Evolutionary conservation across 257 asterid genomes (phyloP), one percentile per base, ranked within the genome.

Genomic region (Lycium barbarum): DNA sequence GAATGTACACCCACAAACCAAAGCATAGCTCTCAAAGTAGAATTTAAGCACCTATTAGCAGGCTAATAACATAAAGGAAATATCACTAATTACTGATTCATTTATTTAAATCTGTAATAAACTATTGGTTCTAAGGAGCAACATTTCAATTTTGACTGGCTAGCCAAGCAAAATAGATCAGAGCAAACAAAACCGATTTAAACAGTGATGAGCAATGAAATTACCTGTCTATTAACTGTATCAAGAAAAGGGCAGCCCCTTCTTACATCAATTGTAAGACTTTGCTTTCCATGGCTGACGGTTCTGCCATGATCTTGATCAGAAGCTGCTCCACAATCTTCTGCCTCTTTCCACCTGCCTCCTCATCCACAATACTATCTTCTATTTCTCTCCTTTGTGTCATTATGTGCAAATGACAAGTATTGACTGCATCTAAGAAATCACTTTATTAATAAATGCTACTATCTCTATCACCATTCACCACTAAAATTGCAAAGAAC

Each of bases 171-270:
- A 14, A 51, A 51, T 51, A 51, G 43, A 59, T 18, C 10, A 20
- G 11, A 59, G 33, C 66, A 59, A 59, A 59, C 40, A 57, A 79
- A n/a, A 57, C 20, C 2, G 12, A 55, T 14, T 61, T 9, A 57
- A 57, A 78, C 84, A 85, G 36, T 49, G 79, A 66, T 58, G 18
- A 12, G 84, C 20, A 80, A 40, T 80, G 35, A 95, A 63, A 26
- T 63, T 63, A 26, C 99, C 99, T 94, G 99, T 86, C 99, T 92
- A 88, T 94, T 94, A 79, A 94, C 97, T 47, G 98, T 96, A 59
- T 96, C 97, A 33, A 96, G 99, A 87, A 92, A 94, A 26, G 98
- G 99, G 84, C 99, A 96, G 88, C 93, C 98, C 89, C 98, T 88
- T 86, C 99, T 90, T 6, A 93, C 88, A 89, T 94, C 99, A 85